Evolutionary conservation across 148 eudicot species (phyloP), one percentile per base, ranked within the genome.

Genomic region (Nyssa sinensis): DNA sequence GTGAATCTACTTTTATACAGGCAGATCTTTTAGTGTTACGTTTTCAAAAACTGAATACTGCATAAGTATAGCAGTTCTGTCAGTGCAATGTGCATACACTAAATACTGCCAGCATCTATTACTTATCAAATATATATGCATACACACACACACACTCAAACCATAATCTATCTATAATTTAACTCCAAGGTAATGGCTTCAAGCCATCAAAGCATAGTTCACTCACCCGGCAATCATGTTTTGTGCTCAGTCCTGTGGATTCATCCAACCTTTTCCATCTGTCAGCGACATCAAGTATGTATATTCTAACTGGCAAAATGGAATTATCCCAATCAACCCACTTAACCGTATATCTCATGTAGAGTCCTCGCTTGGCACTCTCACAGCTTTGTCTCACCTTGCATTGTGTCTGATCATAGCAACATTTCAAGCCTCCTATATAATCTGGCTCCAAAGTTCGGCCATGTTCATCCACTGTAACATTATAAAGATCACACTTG

Each of bases 401-500:
- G 73, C 98, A 94, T 34, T 81, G 91, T 27, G 84, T 77, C 75
- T 73, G 80, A 77, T 92, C 98, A 75, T 88, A 83, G 66, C 98
- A 94, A 73, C 98, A 94, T 25, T 31, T n/a, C 77, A 94, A 80
- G 14, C 98, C 98, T 41, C 98, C 98, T 2, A 33, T 58, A 41
- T 92, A 92, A 70, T 58, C 84, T 0, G 87, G 86, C 24, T 77
- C 67, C 81, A 91, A 64, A 21, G 83, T 75, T 32, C 75, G 62
- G 0, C 89, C 90, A 68, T 78, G 27, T 72, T 79, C 88, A 64
- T 87, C 88, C 0, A 35, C 5, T 1, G 94, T 88, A 16, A 90
- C 86, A 81, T 90, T 90, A 83, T 94, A 92, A 4, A 92, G 87
- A 80, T 87, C 81, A 80, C 98, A 92, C 85, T 79, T 94, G 69